phyloP scores from a whole-genome alignment of 192 early-diverging fungal genomes.

The Backusella mclennaniae region DNA sequence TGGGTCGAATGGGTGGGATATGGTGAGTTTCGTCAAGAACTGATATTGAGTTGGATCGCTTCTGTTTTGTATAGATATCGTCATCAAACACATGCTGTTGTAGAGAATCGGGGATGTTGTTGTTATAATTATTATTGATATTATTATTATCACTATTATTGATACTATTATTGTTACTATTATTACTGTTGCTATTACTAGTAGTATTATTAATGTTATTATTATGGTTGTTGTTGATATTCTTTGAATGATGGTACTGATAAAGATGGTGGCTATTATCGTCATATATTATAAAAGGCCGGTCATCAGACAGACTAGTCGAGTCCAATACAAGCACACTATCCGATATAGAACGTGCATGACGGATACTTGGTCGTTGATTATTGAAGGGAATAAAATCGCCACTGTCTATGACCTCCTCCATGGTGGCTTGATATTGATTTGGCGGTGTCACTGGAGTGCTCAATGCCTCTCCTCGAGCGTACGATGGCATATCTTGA shows the following conservation, averaged over 20 bases:
- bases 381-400: background rate
- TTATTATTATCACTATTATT: background rate
- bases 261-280: background rate
- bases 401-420: background rate
- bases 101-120: background rate
- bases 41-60: background rate
- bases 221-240: no score
- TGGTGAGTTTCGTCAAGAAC: background rate
- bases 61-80: background rate
- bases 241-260: background rate
- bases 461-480: background rate
- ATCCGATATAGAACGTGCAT: background rate
- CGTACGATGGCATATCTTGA: conserved; percentile 13
- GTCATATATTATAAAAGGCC: background rate
- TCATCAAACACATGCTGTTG: background rate
- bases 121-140: background rate
- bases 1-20: background rate
- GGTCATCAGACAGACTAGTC: background rate
- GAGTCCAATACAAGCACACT: background rate
- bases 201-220: no score
- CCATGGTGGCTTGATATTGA: background rate
- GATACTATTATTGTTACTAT: no score
- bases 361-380: background rate
- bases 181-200: no score
- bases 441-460: background rate